Conservation (phyloP, 2,329 filamentous ascomycete genomes). For the Neonectria ditissima region DNA sequence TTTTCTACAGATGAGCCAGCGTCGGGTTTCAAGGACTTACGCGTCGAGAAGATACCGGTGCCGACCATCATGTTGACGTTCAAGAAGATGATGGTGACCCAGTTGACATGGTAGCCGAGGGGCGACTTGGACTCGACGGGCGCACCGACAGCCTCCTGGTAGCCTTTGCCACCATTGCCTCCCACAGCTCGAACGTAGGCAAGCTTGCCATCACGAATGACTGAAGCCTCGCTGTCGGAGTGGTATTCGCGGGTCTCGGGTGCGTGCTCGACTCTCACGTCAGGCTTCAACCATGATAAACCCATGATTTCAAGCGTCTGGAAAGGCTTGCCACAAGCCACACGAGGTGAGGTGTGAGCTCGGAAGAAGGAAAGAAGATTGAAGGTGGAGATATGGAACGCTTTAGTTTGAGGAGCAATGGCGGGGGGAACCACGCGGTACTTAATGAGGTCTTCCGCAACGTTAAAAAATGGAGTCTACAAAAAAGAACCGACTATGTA, state of each 20-base stretch:
- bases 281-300: not conserved
- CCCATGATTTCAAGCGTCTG: no score
- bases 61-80: conserved; percentile 73
- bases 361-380: no score
- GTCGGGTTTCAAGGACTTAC: conserved; percentile 59
- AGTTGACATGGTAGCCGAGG: conserved; percentile 68
- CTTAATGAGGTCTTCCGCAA: no score
- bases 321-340: no score
- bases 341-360: no score
- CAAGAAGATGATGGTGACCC: conserved; percentile 66
- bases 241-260: not conserved
- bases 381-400: no score
- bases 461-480: no score
- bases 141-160: conserved; percentile 71
- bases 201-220: conserved; percentile 26
- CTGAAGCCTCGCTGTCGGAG: not conserved
- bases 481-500: no score
- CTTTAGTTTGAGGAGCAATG: no score
- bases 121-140: conserved; percentile 69
- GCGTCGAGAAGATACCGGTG: conserved; percentile 72
- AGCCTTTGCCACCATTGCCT: conserved; percentile 60
- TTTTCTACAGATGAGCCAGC: no score
- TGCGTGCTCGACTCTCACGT: not conserved
- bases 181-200: conserved; percentile 29
- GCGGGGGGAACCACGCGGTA: no score